These are phyloP conservation scores for Teunomyces tritomae DNA, from an alignment of 805 yeast genomes.

Conservation along the genomic window DNA sequence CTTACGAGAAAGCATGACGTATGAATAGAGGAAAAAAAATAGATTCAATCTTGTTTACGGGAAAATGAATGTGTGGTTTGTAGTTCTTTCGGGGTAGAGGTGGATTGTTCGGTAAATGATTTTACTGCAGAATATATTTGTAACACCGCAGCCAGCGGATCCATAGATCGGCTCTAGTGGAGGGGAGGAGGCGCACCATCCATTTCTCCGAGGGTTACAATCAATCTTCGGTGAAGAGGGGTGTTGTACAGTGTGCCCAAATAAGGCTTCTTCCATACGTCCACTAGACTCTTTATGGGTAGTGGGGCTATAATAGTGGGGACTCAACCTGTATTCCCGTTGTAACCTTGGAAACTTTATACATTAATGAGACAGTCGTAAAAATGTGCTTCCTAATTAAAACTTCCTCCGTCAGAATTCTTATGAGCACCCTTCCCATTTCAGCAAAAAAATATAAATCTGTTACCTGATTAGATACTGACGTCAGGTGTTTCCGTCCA, in stretches of 20 bases:
- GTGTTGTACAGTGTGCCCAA: background rate
- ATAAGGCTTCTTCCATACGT: background rate
- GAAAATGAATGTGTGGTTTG: background rate
- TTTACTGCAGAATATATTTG: no score
- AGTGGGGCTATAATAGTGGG: background rate
- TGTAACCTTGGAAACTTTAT: background rate
- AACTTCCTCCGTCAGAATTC: background rate
- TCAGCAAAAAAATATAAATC: background rate
- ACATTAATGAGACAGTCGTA: background rate
- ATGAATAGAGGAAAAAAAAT: background rate
- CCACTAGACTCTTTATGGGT: background rate
- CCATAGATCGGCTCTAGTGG: background rate
- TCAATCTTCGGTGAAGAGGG: background rate
- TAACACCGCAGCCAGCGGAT: background rate
- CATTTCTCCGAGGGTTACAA: background rate
- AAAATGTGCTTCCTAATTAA: background rate
- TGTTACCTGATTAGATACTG: conserved; percentile 1
- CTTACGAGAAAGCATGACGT: no score
- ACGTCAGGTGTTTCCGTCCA: conserved; percentile 1
- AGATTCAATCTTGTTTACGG: background rate
- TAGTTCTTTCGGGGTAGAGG: background rate
- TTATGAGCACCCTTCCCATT: background rate
- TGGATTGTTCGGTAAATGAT: no score
- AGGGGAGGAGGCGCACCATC: background rate
- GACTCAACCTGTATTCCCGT: background rate